Evolutionary conservation across 176 grass and related monocot genomes (phyloP).

Genomic region (maize (Zea mays)): Zm-B73-REFERENCE-NAM-5.0 NC_050101.1:115177001-115177500

Average conservation of each 20-base stretch:
- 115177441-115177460: not conserved
- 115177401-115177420: not conserved
- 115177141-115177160: conserved; percentile 92
- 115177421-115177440: conserved; percentile 14
- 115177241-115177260: not conserved
- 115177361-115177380: not conserved
- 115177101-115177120: conserved; percentile 52
- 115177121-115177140: conserved; percentile 91
- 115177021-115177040: conserved; percentile 70
- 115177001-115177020: conserved; percentile 95
- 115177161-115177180: conserved; percentile 97
- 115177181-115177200: conserved; percentile 95
- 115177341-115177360: not conserved
- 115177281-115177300: not conserved
- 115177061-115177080: conserved; percentile 1
- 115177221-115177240: conserved; percentile 30
- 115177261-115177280: not conserved
- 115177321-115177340: conserved; percentile 3
- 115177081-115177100: conserved; percentile 19
- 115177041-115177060: conserved; percentile 12
- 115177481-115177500: conserved; percentile 9
- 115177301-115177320: not conserved
- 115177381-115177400: not conserved
- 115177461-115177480: not conserved
- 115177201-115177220: conserved; percentile 60